Conservation (phyloP, 441 rosid genomes). For the Croton laevigatus region DNA sequence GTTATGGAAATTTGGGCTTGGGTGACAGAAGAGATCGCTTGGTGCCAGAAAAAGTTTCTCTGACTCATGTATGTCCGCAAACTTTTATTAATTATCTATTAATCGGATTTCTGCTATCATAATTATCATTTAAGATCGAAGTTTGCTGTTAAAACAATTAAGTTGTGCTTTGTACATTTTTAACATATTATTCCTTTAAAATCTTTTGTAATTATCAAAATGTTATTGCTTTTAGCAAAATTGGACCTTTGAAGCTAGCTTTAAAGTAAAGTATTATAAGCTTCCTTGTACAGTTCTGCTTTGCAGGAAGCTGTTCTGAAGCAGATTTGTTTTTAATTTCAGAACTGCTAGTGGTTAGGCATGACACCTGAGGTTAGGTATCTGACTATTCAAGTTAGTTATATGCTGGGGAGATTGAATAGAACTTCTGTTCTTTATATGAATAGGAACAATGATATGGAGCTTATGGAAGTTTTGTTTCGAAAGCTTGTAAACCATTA, state of each 20-base stretch:
- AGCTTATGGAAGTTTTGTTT: background rate
- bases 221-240: background rate
- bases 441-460: background rate
- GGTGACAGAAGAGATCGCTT: constrained; percentile 93
- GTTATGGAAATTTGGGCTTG: constrained; percentile 94
- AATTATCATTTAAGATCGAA: background rate
- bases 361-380: too few relatives aligned
- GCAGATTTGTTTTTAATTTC: background rate
- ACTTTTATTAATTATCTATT: constrained; percentile 20
- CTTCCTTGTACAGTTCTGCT: background rate
- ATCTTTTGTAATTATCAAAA: background rate
- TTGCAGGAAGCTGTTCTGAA: background rate
- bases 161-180: background rate
- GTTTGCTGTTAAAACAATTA: constrained; percentile 5
- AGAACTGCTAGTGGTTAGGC: background rate
- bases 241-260: constrained; percentile 2
- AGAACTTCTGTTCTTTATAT: background rate
- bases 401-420: background rate
- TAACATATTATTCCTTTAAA: background rate
- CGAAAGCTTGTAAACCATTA: background rate
- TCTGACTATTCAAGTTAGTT: background rate
- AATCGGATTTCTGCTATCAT: background rate
- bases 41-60: constrained; percentile 76
- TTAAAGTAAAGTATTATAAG: background rate
- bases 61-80: constrained; percentile 50